Base-by-base conservation (phyloP, 305 asterid genomes). In the Plantago coronopus region DNA sequence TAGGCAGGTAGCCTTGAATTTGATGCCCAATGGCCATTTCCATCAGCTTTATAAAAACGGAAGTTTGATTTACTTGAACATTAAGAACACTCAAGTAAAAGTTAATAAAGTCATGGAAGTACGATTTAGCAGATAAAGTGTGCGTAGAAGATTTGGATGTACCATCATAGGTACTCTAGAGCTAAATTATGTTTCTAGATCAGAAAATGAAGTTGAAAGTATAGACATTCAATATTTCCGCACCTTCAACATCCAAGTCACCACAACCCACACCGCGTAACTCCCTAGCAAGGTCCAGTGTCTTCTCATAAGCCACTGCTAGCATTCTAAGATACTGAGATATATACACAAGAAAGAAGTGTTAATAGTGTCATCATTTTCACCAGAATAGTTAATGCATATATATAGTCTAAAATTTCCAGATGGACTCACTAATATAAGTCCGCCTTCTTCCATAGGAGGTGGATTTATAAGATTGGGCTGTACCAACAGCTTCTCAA, bases 231-330 rank as follows among this genome's bases (percentile, higher is more conserved):
- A 17, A 18, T 38, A 45, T 20, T 57, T 19, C 17, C 31, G 62
- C 78, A 94, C 99, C 99, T 94, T 94, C 99, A 62, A 85, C 75
- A 79, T 94, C 99, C 82, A 94, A 81, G 81, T 89, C 99, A 58
- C 96, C 95, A 56, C 99, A 94, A 40, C 99, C 99, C 55, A 94
- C 96, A 19, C 86, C 80, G 62, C 73, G 85, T 68, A 94, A 80
- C 70, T 89, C 95, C 77, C 73, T 78, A 64, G 99, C 88, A 73
- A 94, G 99, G 66, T 89, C 97, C 71, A 71, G 93, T 29, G 99
- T 94, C 81, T 87, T 94, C 74, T 87, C 97, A 81, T 94, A 89
- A 61, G 95, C 88, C 76, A 94, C 99, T 19, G 99, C 99, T 42
- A 94, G 83, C 83, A 89, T 67, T 78, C 97, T 87, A 55, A 94